Evolutionary conservation across 108 stramenopile species (phyloP).

Genomic region (Skeletonema potamos): DNA sequence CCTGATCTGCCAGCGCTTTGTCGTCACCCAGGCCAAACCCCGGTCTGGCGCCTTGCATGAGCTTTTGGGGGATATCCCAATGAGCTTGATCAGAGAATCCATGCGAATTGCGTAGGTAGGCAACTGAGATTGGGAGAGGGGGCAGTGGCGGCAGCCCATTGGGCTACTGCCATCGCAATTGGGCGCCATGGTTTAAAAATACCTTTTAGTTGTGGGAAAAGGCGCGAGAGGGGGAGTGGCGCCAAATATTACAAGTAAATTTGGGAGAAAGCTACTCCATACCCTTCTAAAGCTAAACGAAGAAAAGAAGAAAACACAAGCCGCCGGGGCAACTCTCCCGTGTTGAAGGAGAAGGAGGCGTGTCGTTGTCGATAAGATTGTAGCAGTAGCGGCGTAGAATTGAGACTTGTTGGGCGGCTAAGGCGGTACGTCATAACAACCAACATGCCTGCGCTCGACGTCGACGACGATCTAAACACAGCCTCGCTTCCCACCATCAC

Average conservation of each 20-base stretch:
- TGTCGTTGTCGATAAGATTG: too few relatives aligned
- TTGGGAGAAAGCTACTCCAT: too few relatives aligned
- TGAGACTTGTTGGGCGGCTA: background rate
- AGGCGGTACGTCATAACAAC: background rate
- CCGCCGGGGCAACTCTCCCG: too few relatives aligned
- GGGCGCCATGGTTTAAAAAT: background rate
- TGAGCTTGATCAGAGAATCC: background rate
- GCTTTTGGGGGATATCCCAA: constrained; percentile 4
- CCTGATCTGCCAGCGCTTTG: background rate
- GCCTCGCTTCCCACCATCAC: constrained; percentile 36
- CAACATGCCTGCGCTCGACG: background rate
- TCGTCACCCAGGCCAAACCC: background rate
- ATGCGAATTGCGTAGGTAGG: constrained; percentile 3
- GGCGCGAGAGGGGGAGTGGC: too few relatives aligned
- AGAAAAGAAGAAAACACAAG: too few relatives aligned
- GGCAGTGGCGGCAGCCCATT: constrained; percentile 3
- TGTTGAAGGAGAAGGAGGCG: too few relatives aligned
- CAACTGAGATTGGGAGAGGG: background rate
- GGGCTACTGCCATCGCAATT: background rate
- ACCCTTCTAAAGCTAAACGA: too few relatives aligned
- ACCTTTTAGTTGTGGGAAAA: too few relatives aligned
- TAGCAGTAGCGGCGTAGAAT: too few relatives aligned
- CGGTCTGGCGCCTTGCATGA: constrained; percentile 17
- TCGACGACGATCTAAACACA: background rate
- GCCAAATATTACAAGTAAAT: too few relatives aligned